Percentiles rank a stretch among this genome's conserved stretches.
phyloP scores from a whole-genome alignment of 2,329 filamentous ascomycete species.

The Lasiodiplodia sp. region DNA sequence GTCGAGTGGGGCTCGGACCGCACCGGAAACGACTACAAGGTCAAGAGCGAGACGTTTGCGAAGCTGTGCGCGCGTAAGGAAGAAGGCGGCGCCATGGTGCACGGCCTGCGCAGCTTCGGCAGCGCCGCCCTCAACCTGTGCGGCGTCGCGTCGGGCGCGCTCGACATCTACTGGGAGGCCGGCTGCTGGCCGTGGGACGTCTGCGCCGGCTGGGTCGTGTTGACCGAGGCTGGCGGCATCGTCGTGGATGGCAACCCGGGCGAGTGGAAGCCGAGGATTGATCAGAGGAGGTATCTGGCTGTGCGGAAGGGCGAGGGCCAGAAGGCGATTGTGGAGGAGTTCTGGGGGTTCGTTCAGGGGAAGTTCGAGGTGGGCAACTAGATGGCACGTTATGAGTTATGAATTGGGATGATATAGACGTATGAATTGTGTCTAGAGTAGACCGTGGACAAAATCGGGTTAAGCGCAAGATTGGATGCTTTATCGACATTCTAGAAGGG shows the following conservation, averaged over 20 bases:
- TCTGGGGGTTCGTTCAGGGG: conserved; percentile 57
- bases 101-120: conserved; percentile 73
- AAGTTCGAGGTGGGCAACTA: conserved; percentile 51
- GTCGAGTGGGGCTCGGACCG: conserved; percentile 78
- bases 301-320: conserved; percentile 56
- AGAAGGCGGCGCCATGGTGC: conserved; percentile 76
- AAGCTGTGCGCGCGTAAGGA: conserved; percentile 61
- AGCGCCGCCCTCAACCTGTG: conserved; percentile 79
- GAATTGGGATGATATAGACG: not conserved
- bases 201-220: conserved; percentile 79
- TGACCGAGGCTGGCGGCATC: conserved; percentile 75
- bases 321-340: conserved; percentile 56
- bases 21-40: conserved; percentile 72
- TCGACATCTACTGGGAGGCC: conserved; percentile 83
- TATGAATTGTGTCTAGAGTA: not conserved
- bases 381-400: not conserved
- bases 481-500: not conserved
- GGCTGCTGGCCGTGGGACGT: conserved; percentile 89
- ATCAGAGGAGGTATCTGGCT: conserved; percentile 64
- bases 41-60: conserved; percentile 72
- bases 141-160: conserved; percentile 71
- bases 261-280: conserved; percentile 67
- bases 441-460: not conserved
- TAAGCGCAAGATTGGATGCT: not conserved
- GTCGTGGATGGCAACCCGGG: conserved; percentile 78